phyloP scores from a whole-genome alignment of 2,329 filamentous ascomycete genomes.

The Acrocalymma vagum region DNA sequence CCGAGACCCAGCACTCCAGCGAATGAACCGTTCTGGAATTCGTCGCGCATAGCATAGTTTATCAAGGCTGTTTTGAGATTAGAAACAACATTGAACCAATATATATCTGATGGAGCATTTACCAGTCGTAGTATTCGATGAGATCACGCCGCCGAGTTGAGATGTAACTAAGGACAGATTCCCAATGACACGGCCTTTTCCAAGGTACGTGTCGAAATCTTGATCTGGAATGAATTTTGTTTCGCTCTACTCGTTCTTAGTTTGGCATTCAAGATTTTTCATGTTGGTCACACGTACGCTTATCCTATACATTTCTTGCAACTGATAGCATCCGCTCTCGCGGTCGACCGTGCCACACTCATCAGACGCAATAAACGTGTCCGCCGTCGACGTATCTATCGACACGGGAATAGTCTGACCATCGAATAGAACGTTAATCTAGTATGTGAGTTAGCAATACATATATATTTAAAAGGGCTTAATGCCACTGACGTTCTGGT shows the following conservation, averaged over 20 bases:
- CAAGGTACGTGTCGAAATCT: not conserved
- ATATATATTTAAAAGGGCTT: not conserved
- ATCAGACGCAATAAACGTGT: not conserved
- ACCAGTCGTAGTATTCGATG: not conserved
- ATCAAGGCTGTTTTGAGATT: too few relatives aligned
- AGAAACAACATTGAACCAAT: too few relatives aligned
- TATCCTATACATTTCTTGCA: not conserved
- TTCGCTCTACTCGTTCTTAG: not conserved
- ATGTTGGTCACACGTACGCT: not conserved
- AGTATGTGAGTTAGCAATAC: not conserved
- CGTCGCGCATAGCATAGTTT: not conserved
- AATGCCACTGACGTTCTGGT: not conserved
- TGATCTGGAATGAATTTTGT: not conserved
- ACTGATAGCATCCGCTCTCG: not conserved
- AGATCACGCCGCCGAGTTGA: not conserved
- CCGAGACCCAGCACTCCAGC: not conserved
- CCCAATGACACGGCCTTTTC: not conserved
- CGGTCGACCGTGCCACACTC: not conserved
- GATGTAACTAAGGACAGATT: not conserved
- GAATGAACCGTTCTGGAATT: conserved; percentile 4
- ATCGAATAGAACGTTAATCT: not conserved
- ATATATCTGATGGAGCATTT: too few relatives aligned
- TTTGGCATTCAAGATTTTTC: too few relatives aligned
- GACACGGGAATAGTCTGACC: not conserved
- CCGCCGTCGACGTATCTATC: not conserved